Base-by-base conservation (phyloP, 176 grass and related monocot genomes). In the Elymus sibiricus region DNA sequence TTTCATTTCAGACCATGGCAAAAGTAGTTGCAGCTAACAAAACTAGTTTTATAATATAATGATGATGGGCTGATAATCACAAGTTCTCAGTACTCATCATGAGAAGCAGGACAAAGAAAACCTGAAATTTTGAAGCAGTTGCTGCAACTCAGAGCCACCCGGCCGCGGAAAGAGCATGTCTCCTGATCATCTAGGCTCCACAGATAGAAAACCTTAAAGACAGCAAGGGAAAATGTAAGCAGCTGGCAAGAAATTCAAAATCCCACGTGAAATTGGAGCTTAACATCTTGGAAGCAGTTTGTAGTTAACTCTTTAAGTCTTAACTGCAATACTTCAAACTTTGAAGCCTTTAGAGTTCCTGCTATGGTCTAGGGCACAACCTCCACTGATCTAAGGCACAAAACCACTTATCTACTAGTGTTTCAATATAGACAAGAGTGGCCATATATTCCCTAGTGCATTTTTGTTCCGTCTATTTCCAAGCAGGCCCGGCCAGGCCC, bases 121-220 rank as follows among this genome's bases (percentile, higher is more conserved):
- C 96, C 96, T 95, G 88, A 95, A 98, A 78, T 95, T 98, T 82
- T 91, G 92, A 88, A 98, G 93, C 47, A 98, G 83, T 75, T 98
- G 96, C 49, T 95, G 96, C 70, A 98, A 86, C 71, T 95, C 93
- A 14, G 96, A 98, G 49, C 95, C 93, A 26, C 96, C 93, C 46
- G 91, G 88, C 31, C 31, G 31, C 31, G n/a, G 94, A 98, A 76
- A 98, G 90, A 72, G 90, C 86, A 78, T 95, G 90, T 37, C 90
- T 94, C 91, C 93, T 90, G 31, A 81, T 49, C 96, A 98, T 95
- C 91, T 98, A 93, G 89, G 93, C 92, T 98, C 88, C 43, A 92
- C 82, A 72, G 9, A 42, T 10, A 42, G 11, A 43, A 66, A 51
- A 42, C 11, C 12, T 71, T 26, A 66, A 62, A 55, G 65, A 27